These are phyloP conservation scores for Paxillus ammoniavirescens DNA, from an alignment of 768 basidiomycete genomes.

Conservation along the genomic window DNA sequence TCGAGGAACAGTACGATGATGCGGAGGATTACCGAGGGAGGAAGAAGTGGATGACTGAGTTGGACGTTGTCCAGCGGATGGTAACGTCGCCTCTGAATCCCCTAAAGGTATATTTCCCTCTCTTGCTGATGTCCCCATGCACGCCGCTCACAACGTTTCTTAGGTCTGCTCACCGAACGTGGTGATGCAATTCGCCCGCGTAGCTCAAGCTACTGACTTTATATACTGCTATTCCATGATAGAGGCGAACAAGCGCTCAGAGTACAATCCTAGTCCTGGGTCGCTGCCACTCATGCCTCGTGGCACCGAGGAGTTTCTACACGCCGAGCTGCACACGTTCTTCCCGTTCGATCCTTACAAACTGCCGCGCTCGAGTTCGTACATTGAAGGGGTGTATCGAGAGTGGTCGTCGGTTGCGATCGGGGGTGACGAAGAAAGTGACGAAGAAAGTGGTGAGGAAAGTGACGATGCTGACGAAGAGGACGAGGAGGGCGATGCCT, in stretches of 20 bases:
- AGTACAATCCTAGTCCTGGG: slow-evolving; percentile 37
- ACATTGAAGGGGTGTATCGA: slow-evolving; percentile 82
- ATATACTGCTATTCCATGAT: slow-evolving; percentile 93
- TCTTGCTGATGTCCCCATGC: not conserved
- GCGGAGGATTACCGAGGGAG: slow-evolving; percentile 45
- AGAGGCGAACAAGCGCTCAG: slow-evolving; percentile 78
- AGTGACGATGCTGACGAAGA: slow-evolving; percentile 31
- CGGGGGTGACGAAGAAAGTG: slow-evolving; percentile 66
- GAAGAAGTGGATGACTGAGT: slow-evolving; percentile 82
- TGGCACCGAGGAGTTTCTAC: slow-evolving; percentile 37
- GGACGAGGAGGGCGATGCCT: slow-evolving; percentile 1
- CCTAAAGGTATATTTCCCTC: slow-evolving; percentile 57
- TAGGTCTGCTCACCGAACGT: slow-evolving; percentile 90
- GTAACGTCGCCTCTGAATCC: slow-evolving; percentile 86
- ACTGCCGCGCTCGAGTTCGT: slow-evolving; percentile 72
- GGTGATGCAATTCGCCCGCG: slow-evolving; percentile 89
- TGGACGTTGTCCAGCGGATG: slow-evolving; percentile 76
- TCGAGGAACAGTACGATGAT: slow-evolving; percentile 62
- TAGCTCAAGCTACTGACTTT: slow-evolving; percentile 88
- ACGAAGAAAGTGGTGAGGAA: slow-evolving; percentile 59
- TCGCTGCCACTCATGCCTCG: slow-evolving; percentile 17
- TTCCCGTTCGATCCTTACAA: slow-evolving; percentile 99
- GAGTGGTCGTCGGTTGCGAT: slow-evolving; percentile 86
- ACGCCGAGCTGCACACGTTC: slow-evolving; percentile 83
- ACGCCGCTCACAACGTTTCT: not conserved